Evolutionary conservation across 2,329 filamentous ascomycete genomes (phyloP).

Genomic region (Ophiostoma quercus): DNA sequence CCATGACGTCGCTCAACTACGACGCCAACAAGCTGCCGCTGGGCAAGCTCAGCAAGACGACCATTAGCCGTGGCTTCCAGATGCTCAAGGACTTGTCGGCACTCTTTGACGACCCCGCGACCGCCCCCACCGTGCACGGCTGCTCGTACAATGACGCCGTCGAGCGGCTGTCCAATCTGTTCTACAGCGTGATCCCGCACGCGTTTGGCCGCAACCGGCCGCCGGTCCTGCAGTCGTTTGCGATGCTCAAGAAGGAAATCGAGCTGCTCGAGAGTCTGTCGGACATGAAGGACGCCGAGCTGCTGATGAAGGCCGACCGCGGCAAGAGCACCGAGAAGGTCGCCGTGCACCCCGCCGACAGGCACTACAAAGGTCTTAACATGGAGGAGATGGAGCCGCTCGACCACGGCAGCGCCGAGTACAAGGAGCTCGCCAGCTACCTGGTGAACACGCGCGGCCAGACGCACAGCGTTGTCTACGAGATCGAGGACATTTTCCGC

Average conservation of each 20-base stretch:
- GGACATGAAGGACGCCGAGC: constrained; percentile 77
- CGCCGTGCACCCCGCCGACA: constrained; percentile 61
- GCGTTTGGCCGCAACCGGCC: constrained; percentile 69
- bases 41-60: constrained; percentile 76
- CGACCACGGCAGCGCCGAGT: constrained; percentile 56
- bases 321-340: constrained; percentile 40
- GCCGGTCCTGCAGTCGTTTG: constrained; percentile 55
- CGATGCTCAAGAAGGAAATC: constrained; percentile 65
- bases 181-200: constrained; percentile 79
- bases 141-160: constrained; percentile 40
- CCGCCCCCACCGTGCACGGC: constrained; percentile 43
- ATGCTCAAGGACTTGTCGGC: constrained; percentile 69
- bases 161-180: constrained; percentile 66
- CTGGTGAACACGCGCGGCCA: constrained; percentile 59
- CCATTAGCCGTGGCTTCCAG: constrained; percentile 69
- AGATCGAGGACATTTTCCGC: constrained; percentile 72
- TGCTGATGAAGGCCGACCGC: constrained; percentile 67
- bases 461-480: constrained; percentile 59
- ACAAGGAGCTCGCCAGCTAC: constrained; percentile 59
- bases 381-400: constrained; percentile 73
- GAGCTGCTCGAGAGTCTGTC: constrained; percentile 74
- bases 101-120: constrained; percentile 51
- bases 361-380: constrained; percentile 64
- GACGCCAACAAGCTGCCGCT: constrained; percentile 72
- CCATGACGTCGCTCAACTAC: constrained; percentile 64